phyloP scores from a whole-genome alignment of 495 filamentous ascomycete species.

The Aspergillus indologenus region DNA sequence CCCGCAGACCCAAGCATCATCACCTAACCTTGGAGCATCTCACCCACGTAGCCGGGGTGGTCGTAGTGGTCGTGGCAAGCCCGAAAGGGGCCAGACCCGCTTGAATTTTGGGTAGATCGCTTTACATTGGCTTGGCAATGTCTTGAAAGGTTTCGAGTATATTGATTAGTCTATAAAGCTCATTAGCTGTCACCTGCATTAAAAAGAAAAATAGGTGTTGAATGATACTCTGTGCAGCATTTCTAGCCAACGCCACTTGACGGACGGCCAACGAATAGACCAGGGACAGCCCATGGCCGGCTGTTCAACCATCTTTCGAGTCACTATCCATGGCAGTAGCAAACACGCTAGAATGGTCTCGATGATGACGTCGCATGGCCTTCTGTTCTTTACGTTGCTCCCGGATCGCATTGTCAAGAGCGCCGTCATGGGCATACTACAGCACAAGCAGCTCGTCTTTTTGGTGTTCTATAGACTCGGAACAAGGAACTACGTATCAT shows the following conservation, averaged over 20 bases:
- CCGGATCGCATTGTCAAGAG: background rate
- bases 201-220: too few relatives aligned
- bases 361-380: background rate
- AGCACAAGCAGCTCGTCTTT: too few relatives aligned
- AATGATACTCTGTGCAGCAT: too few relatives aligned
- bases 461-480: too few relatives aligned
- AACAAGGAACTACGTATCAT: too few relatives aligned
- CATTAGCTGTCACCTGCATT: too few relatives aligned
- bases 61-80: conserved; percentile 42
- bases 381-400: background rate
- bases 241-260: too few relatives aligned
- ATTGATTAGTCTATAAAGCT: background rate
- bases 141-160: background rate
- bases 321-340: background rate
- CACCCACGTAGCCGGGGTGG: conserved; percentile 32
- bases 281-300: background rate
- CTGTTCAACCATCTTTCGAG: background rate
- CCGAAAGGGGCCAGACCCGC: conserved; percentile 75
- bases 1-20: conserved; percentile 21
- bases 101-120: conserved; percentile 58
- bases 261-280: too few relatives aligned
- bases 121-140: background rate
- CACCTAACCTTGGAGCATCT: conserved; percentile 23
- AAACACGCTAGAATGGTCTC: background rate
- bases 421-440: too few relatives aligned